Evolutionary conservation across 2,329 filamentous ascomycete genomes (phyloP).

Genomic region (Trematosphaeria pertusa): DNA sequence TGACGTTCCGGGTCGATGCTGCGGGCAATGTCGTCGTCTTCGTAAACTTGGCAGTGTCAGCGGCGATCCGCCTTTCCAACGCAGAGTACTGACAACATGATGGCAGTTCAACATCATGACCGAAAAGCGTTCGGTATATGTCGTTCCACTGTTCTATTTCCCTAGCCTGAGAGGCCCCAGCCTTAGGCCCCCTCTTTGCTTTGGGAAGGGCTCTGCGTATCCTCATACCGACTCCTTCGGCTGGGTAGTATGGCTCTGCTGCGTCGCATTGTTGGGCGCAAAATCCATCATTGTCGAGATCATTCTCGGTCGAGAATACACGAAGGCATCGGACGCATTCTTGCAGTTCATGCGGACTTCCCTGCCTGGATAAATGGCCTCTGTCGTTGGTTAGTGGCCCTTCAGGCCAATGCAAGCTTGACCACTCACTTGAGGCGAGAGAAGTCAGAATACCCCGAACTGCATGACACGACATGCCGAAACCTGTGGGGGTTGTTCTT

Average conservation of each 20-base stretch:
- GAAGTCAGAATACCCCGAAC: background rate
- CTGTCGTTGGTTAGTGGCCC: background rate
- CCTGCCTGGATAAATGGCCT: background rate
- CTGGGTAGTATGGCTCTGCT: background rate
- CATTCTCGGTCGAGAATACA: background rate
- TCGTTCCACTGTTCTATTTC: background rate
- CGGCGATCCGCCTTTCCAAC: background rate
- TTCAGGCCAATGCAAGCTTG: background rate
- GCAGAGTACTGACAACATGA: background rate
- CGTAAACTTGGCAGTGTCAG: background rate
- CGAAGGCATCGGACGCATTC: conserved; percentile 1
- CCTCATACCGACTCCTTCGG: conserved; percentile 1
- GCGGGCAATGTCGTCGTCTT: background rate
- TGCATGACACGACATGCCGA: background rate
- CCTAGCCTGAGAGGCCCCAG: background rate
- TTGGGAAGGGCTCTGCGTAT: background rate
- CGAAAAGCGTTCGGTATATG: conserved; percentile 1
- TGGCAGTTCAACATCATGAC: background rate
- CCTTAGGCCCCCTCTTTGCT: background rate
- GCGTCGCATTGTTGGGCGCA: background rate
- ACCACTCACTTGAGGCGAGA: background rate
- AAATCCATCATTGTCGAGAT: background rate
- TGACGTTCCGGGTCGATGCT: background rate
- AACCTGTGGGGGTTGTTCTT: conserved; percentile 8
- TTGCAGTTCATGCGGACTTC: background rate